Evolutionary conservation across 768 basidiomycete species (phyloP).

Genomic region (Leucosporidium scottii): DNA sequence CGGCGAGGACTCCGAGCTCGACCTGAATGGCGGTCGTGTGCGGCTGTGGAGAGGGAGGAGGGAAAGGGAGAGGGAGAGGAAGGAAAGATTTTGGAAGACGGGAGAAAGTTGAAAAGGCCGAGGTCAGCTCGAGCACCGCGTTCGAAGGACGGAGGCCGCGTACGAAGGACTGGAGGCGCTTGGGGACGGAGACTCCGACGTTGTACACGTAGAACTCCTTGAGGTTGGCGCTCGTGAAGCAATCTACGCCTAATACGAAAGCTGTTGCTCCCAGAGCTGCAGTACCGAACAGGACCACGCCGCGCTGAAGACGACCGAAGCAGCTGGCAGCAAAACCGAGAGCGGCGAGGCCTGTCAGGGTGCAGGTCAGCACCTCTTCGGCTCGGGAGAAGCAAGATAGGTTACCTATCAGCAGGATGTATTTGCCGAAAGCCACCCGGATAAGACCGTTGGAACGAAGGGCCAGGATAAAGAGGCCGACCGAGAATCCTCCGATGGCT

Average conservation of each 20-base stretch:
- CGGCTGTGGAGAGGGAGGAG: constrained; percentile 56
- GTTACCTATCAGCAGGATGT: constrained; percentile 81
- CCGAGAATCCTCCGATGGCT: constrained; percentile 70
- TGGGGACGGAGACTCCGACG: constrained; percentile 3
- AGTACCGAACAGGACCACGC: not conserved
- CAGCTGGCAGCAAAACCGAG: constrained; percentile 4
- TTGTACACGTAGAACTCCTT: constrained; percentile 90
- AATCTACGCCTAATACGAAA: constrained; percentile 73
- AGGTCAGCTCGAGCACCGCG: constrained; percentile 59
- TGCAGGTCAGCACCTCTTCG: not conserved
- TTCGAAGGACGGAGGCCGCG: too few relatives aligned
- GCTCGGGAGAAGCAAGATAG: not conserved
- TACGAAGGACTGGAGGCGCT: too few relatives aligned
- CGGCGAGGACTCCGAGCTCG: constrained; percentile 79
- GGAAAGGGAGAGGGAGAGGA: not conserved
- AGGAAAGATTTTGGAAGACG: constrained; percentile 42
- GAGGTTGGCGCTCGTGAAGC: not conserved
- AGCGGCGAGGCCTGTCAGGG: constrained; percentile 1
- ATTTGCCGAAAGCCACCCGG: constrained; percentile 59
- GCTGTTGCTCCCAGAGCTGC: constrained; percentile 60
- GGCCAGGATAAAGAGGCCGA: constrained; percentile 81
- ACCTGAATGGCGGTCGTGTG: constrained; percentile 64
- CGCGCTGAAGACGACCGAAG: not conserved
- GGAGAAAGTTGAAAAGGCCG: constrained; percentile 69
- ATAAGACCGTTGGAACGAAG: constrained; percentile 77